Evolutionary conservation across 2,329 filamentous ascomycete species (phyloP).

Genomic region (Fusarium mangiferae): DNA sequence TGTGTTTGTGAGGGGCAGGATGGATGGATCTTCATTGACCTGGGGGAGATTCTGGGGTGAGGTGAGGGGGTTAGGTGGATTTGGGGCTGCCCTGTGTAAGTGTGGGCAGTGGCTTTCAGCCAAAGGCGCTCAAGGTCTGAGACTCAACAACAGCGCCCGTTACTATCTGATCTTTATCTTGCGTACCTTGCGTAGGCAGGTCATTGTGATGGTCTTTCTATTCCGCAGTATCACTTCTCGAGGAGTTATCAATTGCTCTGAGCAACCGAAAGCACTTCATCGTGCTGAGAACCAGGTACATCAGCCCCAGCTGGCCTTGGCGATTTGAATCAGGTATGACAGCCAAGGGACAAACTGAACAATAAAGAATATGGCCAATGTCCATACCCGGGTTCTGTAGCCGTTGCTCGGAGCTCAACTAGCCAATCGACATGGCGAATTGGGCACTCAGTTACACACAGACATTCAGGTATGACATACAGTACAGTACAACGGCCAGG

Average conservation of each 20-base stretch:
- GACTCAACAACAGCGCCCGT: neutral
- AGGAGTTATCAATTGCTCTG: neutral
- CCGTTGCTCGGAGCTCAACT: conserved; percentile 7
- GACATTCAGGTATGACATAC: conserved; percentile 14
- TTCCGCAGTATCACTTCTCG: neutral
- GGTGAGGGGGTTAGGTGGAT: conserved; percentile 11
- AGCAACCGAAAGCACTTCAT: neutral
- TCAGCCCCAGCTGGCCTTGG: neutral
- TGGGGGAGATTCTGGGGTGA: conserved; percentile 29
- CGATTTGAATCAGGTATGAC: neutral
- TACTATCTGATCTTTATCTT: conserved; percentile 1
- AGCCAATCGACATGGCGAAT: conserved; percentile 7
- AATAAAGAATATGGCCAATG: neutral
- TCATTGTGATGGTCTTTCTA: neutral
- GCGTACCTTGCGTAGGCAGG: neutral
- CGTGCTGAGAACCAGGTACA: neutral
- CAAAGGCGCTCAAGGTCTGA: neutral
- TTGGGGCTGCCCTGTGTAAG: conserved; percentile 9
- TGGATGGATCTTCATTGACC: conserved; percentile 21
- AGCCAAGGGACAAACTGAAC: neutral
- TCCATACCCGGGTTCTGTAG: neutral
- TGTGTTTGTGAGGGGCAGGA: conserved; percentile 16
- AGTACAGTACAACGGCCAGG: neutral
- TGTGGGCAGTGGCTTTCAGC: conserved; percentile 18
- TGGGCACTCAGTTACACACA: conserved; percentile 4